phyloP scores from a whole-genome alignment of 345 rosid species.

The Orychophragmus violaceus region DNA sequence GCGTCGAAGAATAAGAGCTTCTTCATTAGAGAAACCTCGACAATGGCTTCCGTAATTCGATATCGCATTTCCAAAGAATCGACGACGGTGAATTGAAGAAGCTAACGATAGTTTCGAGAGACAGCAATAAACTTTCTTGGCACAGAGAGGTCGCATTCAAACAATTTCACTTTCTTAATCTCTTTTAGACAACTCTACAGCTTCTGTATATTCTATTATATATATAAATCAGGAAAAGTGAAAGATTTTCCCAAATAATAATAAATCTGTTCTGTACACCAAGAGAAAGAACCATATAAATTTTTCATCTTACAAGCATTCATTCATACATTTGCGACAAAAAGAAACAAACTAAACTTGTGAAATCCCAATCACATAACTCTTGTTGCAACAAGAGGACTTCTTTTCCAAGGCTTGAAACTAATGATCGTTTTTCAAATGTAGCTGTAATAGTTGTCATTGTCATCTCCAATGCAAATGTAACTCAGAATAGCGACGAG shows the following conservation, averaged over 20 bases:
- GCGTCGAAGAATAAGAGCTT: slow-evolving; percentile 30
- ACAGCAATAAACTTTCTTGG: slow-evolving; percentile 11
- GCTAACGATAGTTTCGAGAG: slow-evolving; percentile 3
- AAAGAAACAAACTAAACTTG: not conserved
- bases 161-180: not conserved
- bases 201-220: not conserved
- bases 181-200: not conserved
- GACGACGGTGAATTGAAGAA: slow-evolving; percentile 9
- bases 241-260: not conserved
- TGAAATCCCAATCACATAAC: slow-evolving; percentile 3
- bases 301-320: slow-evolving; percentile 9
- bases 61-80: slow-evolving; percentile 7
- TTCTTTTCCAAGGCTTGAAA: not conserved
- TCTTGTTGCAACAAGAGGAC: not conserved
- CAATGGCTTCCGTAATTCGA: slow-evolving; percentile 3
- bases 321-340: slow-evolving; percentile 3
- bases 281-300: not conserved
- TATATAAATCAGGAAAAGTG: not conserved
- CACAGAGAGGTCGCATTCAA: slow-evolving; percentile 34
- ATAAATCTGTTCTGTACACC: slow-evolving; percentile 2
- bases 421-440: slow-evolving; percentile 24
- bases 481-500: slow-evolving; percentile 67
- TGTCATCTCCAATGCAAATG: slow-evolving; percentile 41
- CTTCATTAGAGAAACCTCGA: slow-evolving; percentile 28
- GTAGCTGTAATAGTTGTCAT: slow-evolving; percentile 44